Base-by-base conservation (phyloP, 2,329 filamentous ascomycete genomes). In the Colletotrichum endophyticum region DNA sequence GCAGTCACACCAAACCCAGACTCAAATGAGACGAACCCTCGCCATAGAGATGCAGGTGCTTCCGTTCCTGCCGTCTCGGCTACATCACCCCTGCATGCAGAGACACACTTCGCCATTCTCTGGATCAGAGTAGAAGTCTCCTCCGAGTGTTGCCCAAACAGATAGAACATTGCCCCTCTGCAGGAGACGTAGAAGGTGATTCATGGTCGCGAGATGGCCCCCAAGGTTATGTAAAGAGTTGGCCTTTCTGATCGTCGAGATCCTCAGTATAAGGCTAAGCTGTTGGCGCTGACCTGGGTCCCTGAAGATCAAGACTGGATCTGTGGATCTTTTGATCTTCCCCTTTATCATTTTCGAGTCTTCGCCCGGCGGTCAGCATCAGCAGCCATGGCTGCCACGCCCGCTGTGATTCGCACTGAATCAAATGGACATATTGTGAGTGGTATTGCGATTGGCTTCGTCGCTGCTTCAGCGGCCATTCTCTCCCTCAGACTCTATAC, bases 401-500 rank as follows among this genome's bases (percentile, higher is more conserved):
- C 16, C 15, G 12, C 49, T n/a, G 67, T 32, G 32, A 77, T 79
- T 49, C 74, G 71, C 13, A 78, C 74, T 34, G 79, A 80, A 70
- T 77, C 79, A 16, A 76, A 78, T 39, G 77, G 70, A n/a, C 76
- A 70, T n/a, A 49, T 80, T n/a, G 78, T 80, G 3, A 75, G 74
- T 62, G 77, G 78, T 9, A 72, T 81, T 27, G 78, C 80, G 12
- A 70, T 80, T 6, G 78, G 78, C 6, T 80, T 82, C 67, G 71
- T 77, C 11, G 53, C 62, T 32, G 69, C 76, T 27, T 73, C 80
- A 39, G 67, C 66, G 8, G 12, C 76, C 0, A 67, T 80, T 30
- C 53, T 81, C 6, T 44, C 71, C 0, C 72, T 80, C 19, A 78
- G 81, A 39, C 71, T 82, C 19, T 82, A 82, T 62, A 81, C 81